Evolutionary conservation across 139 green algal species (phyloP), one percentile per base, ranked within the genome.

Genomic region (Volvox reticuliferus): DNA sequence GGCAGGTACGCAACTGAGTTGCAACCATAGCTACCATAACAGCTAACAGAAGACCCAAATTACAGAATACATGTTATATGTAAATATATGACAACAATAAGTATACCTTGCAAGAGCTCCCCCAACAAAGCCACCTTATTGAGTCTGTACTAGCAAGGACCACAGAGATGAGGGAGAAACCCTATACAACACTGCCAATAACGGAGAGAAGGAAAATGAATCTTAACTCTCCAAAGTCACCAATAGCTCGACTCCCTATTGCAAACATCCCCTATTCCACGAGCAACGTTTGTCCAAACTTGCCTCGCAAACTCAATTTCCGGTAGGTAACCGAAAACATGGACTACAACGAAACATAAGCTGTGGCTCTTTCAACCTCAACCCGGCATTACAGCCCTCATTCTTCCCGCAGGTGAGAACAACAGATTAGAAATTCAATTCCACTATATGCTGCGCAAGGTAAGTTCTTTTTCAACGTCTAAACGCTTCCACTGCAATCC

Each of bases 361-460:
- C 65, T 73, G 65, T 73, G 65, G 9, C 24, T 30, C 3, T 9
- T 28, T 5, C 12, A 73, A 73, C 65, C 65, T 73, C 65, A 26
- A 9, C 44, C n/a, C 65, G 65, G n/a, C 24, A 19, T 3, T 26
- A 30, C 50, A 33, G 50, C 22, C 30, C 26, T 35, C n/a, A 55
- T 77, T 44, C 6, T 75, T n/a, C 0, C 9, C 33, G 63, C 86
- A 90, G 86, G n/a, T n/a, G 73, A 37, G 50, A 90, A 24, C 86
- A 90, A 36, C n/a, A 68, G 26, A n/a, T 12, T 19, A 69, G 86
- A 0, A 76, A 63, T 90, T 84, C 32, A 20, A 24, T 20, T 21
- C 30, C 12, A 28, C 50, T 18, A 36, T 83, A 19, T 17, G 19
- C 9, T 37, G 44, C 32, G 86, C 86, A 1, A 83, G 86, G 86